phyloP scores from a whole-genome alignment of 768 basidiomycete genomes.

The Suillus clintonianus region DNA sequence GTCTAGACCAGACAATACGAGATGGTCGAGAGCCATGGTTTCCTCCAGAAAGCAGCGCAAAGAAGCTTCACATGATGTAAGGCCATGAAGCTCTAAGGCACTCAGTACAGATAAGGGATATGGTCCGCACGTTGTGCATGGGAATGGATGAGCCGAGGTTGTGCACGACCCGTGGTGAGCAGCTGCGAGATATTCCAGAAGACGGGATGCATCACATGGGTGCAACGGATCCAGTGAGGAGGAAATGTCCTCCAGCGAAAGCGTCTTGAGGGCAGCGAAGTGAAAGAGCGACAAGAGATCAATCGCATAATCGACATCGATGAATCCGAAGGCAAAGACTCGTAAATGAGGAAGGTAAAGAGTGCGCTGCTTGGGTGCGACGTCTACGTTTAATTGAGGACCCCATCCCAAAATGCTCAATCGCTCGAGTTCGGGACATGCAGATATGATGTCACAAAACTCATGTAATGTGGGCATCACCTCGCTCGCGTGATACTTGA shows the following conservation, averaged over 20 bases:
- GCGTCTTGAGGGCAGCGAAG: conserved; percentile 37
- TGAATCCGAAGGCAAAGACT: conserved; percentile 44
- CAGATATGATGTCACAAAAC: conserved; percentile 44
- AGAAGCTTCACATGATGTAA: conserved; percentile 7
- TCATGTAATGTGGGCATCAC: conserved; percentile 55
- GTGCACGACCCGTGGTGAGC: conserved; percentile 3
- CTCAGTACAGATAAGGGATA: conserved; percentile 7
- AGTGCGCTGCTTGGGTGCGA: conserved; percentile 5
- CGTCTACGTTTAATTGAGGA: conserved; percentile 32
- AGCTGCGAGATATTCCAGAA: conserved; percentile 38
- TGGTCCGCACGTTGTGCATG: conserved; percentile 7
- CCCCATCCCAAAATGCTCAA: conserved; percentile 59
- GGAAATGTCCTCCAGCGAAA: conserved; percentile 51
- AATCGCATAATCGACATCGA: conserved; percentile 41
- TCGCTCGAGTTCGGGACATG: conserved; percentile 39
- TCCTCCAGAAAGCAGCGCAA: conserved; percentile 6
- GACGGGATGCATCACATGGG: conserved; percentile 34
- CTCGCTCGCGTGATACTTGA: conserved; percentile 57
- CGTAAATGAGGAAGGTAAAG: conserved; percentile 34
- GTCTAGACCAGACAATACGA: neutral
- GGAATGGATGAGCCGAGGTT: conserved; percentile 1
- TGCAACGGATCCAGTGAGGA: conserved; percentile 36
- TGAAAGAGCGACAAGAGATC: conserved; percentile 40
- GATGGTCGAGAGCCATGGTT: conserved; percentile 1
- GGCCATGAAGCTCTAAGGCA: conserved; percentile 1